Evolutionary conservation across 192 early-diverging fungal genomes (phyloP).

Genomic region (Chytriomyces sp.): DNA sequence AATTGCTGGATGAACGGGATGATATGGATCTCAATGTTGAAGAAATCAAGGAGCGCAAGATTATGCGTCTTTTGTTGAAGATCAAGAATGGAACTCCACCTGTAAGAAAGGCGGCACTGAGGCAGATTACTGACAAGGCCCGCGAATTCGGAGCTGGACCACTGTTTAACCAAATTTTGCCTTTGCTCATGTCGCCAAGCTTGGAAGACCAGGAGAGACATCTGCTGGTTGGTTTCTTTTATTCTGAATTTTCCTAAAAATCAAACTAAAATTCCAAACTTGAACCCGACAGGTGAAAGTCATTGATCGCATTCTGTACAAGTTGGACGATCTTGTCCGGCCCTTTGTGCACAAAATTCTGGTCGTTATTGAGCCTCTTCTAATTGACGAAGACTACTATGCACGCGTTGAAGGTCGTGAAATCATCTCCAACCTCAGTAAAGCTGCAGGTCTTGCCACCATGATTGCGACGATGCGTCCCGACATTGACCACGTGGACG

Average conservation of each 20-base stretch:
- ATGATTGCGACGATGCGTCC: constrained; percentile 99
- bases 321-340: constrained; percentile 93
- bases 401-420: constrained; percentile 96
- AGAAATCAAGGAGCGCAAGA: constrained; percentile 93
- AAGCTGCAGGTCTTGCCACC: constrained; percentile 94
- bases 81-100: constrained; percentile 99
- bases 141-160: constrained; percentile 92
- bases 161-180: constrained; percentile 95
- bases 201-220: constrained; percentile 99
- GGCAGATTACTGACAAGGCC: constrained; percentile 96
- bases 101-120: constrained; percentile 88
- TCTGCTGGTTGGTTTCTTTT: constrained; percentile 70
- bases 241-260: background rate
- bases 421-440: constrained; percentile 96
- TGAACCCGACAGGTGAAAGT: constrained; percentile 66
- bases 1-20: constrained; percentile 77
- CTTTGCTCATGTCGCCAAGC: constrained; percentile 94
- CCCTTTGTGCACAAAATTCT: constrained; percentile 98
- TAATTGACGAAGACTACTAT: constrained; percentile 98
- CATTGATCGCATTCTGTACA: constrained; percentile 94
- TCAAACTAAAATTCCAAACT: background rate
- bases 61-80: constrained; percentile 92
- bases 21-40: constrained; percentile 82
- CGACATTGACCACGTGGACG: constrained; percentile 97
- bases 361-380: constrained; percentile 96